Evolutionary conservation across 2,329 filamentous ascomycete species (phyloP), one percentile per base, ranked within the genome.

Genomic region (Ilyonectria robusta): DNA sequence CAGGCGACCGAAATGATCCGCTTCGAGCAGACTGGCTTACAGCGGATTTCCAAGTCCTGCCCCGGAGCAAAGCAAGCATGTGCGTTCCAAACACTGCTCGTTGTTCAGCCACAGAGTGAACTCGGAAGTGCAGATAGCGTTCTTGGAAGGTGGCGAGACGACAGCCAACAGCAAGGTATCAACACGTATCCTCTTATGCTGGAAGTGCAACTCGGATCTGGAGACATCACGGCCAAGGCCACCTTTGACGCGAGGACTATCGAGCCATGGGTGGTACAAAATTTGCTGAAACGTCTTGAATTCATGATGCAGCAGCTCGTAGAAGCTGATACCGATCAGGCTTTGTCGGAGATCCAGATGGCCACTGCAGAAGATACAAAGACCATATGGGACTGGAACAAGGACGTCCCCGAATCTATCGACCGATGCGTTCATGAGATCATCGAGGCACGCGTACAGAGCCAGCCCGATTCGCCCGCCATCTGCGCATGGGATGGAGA

Each of bases 401-500:
- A 15, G 9, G 48, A 44, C 0, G 65, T 73, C 1, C 72, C 75
- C 1, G 19, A 40, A 5, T 26, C 66, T 1, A 67, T 71, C 8
- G 65, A 77, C 17, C 47, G 59, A 7, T 72, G 72, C 26, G 65
- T 73, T 9, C 73, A 76, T 19, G 62, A 69, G 13, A 26, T 69
- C 4, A 65, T 72, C 23, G 35, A 37, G 10, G 59, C 65, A 7
- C 56, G 54, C 10, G 69, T 64, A 2, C 31, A 59, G 13, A 56
- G 62, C 4, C 54, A 62, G 9, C 73, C 70, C 4, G 21, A 56
- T 15, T 67, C 68, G 4, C 50, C 51, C 3, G 74, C 74, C 4
- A 50, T 76, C 23, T 73, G 64, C 33, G 72, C 73, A 9, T 76
- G 71, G 75, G 71, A 76, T 40, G 75, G 62, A 29, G 31, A 76